These are phyloP conservation scores for Entomophthora muscae DNA, from an alignment of 371 early-diverging fungal genomes.

Conservation along the genomic window DNA sequence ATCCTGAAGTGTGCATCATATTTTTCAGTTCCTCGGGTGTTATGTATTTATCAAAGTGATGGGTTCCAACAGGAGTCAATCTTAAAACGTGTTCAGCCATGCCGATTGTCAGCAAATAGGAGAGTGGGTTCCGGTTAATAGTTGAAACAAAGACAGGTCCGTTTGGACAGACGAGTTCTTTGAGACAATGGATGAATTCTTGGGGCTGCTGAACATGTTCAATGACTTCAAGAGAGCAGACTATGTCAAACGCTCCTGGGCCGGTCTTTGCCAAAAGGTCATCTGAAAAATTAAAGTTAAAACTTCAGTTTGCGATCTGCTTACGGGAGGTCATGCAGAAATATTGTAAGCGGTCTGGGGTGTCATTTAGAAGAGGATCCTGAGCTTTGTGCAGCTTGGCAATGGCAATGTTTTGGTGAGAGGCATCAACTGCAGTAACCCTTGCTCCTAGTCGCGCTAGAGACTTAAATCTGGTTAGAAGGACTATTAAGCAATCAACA, in stretches of 20 bases:
- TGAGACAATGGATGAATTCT: slow-evolving; percentile 45
- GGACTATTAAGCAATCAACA: no score
- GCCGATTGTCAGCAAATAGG: slow-evolving; percentile 61
- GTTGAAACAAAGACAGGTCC: slow-evolving; percentile 74
- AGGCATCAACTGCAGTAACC: slow-evolving; percentile 77
- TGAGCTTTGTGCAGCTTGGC: slow-evolving; percentile 49
- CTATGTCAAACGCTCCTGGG: slow-evolving; percentile 49
- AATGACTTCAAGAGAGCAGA: slow-evolving; percentile 77
- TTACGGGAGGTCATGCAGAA: slow-evolving; percentile 47
- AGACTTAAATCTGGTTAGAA: no score
- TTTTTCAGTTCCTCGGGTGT: slow-evolving; percentile 33
- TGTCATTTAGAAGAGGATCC: slow-evolving; percentile 35
- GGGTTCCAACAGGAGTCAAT: slow-evolving; percentile 74
- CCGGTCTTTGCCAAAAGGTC: slow-evolving; percentile 1
- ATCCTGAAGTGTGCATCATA: not conserved
- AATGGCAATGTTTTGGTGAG: slow-evolving; percentile 57
- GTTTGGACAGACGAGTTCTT: slow-evolving; percentile 42
- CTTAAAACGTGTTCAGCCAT: slow-evolving; percentile 66
- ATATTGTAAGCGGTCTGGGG: slow-evolving; percentile 39
- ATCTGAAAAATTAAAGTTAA: not conserved
- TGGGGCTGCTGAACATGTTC: slow-evolving; percentile 76
- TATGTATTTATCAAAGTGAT: slow-evolving; percentile 72
- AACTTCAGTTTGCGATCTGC: slow-evolving; percentile 8
- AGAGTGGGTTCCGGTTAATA: slow-evolving; percentile 66
- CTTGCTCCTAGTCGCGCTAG: slow-evolving; percentile 65